Percentiles rank a stretch among this genome's conserved stretches.
Conservation (phyloP, 805 yeast genomes). For the Alloascoidea hylecoeti region DNA sequence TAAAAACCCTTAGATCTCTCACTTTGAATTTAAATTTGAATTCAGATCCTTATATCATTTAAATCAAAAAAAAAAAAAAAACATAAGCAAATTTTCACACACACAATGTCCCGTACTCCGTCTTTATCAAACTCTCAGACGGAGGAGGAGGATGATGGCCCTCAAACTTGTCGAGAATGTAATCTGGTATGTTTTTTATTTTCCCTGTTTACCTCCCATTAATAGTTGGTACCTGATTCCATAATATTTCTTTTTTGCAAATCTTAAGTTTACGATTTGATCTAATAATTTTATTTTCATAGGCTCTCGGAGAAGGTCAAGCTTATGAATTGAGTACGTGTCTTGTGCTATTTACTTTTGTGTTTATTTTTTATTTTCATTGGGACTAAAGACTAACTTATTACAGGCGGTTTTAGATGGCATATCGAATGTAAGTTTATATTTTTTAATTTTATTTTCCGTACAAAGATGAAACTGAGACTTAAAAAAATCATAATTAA, state of each 20-base stretch:
- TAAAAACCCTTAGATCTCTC: too few relatives aligned
- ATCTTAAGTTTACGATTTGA: background rate
- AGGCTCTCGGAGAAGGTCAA: slow-evolving; percentile 3
- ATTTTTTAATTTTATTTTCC: background rate
- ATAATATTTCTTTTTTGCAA: background rate
- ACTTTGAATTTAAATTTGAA: too few relatives aligned
- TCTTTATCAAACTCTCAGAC: background rate
- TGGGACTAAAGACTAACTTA: too few relatives aligned
- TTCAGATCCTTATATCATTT: too few relatives aligned
- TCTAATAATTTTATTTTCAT: background rate
- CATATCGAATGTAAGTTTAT: slow-evolving; percentile 57
- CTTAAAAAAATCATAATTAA: too few relatives aligned
- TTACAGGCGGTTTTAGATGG: slow-evolving; percentile 90
- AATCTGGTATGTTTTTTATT: background rate
- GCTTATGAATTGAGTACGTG: slow-evolving; percentile 63
- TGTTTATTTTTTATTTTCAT: background rate
- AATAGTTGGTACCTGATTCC: background rate
- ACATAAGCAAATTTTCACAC: too few relatives aligned
- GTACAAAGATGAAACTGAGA: too few relatives aligned
- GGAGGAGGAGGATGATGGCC: background rate
- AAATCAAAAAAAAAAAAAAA: too few relatives aligned
- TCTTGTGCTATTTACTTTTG: background rate
- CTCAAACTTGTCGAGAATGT: background rate
- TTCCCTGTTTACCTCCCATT: background rate
- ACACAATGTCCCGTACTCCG: background rate